Conservation (phyloP, 441 rosid species). For the Brassica balearica region DNA sequence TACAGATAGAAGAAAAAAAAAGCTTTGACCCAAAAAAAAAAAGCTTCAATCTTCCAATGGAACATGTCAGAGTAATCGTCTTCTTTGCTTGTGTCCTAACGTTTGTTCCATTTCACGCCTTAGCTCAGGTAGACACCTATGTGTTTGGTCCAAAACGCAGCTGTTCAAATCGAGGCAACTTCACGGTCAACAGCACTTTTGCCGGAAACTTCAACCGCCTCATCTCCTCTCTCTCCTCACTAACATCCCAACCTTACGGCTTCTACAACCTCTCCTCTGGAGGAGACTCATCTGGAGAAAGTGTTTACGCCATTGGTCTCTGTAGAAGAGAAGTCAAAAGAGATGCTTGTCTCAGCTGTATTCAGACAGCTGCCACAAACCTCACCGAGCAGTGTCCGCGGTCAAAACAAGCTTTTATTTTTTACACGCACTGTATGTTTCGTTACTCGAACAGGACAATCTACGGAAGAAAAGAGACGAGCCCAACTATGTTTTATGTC, state of each 20-base stretch:
- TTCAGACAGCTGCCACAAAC: slow-evolving; percentile 36
- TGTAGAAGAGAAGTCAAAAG: slow-evolving; percentile 55
- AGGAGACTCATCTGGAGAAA: slow-evolving; percentile 19
- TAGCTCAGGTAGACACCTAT: slow-evolving; percentile 33
- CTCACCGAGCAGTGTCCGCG: slow-evolving; percentile 42
- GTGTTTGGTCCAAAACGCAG: not conserved
- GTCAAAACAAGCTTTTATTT: slow-evolving; percentile 45
- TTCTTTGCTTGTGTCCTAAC: slow-evolving; percentile 21
- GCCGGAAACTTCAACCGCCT: slow-evolving; percentile 46
- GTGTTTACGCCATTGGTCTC: slow-evolving; percentile 39
- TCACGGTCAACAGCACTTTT: slow-evolving; percentile 48
- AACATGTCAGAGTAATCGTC: not conserved
- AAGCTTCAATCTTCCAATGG: not conserved
- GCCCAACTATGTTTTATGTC: too few species aligned
- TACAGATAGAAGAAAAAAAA: too few species aligned
- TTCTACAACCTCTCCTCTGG: slow-evolving; percentile 50
- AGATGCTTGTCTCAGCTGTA: slow-evolving; percentile 50
- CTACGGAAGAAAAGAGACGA: slow-evolving; percentile 19
- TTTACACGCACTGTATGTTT: slow-evolving; percentile 53
- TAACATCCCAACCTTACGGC: slow-evolving; percentile 31
- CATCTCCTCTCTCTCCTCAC: slow-evolving; percentile 49
- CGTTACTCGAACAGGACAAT: slow-evolving; percentile 50
- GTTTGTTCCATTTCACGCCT: slow-evolving; percentile 21
- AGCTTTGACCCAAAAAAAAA: not conserved
- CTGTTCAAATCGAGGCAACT: slow-evolving; percentile 45